These are phyloP conservation scores for Chrysosporium keratinophilum DNA, from an alignment of 2,329 filamentous ascomycete species.

Conservation along the genomic window DNA sequence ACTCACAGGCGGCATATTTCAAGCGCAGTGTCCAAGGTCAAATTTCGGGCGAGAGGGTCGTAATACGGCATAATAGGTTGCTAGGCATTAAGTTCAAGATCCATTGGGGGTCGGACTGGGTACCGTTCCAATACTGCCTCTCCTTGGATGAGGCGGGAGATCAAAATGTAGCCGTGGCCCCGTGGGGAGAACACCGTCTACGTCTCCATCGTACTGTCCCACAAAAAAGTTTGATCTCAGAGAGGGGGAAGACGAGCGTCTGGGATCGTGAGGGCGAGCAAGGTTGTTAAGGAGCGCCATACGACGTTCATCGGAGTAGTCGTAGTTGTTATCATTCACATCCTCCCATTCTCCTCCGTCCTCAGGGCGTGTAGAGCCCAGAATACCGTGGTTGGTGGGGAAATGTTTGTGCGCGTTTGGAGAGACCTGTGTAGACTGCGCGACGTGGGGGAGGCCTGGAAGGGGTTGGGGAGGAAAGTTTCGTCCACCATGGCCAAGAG, in stretches of 20 bases:
- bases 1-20: no score
- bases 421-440: not conserved
- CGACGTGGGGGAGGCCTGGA: not conserved
- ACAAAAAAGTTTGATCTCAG: not conserved
- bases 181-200: conserved; percentile 7
- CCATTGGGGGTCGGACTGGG: not conserved
- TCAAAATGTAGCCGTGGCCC: conserved; percentile 9
- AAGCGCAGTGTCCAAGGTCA: not conserved
- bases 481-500: not conserved
- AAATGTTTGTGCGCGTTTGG: not conserved
- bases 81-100: not conserved
- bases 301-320: not conserved
- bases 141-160: conserved; percentile 6
- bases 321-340: conserved; percentile 2
- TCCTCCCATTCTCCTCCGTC: conserved; percentile 9
- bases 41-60: not conserved
- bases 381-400: not conserved
- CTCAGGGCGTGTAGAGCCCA: not conserved
- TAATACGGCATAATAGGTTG: no score
- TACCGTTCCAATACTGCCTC: not conserved
- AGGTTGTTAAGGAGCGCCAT: not conserved
- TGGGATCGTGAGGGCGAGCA: not conserved
- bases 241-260: not conserved
- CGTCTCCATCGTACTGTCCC: conserved; percentile 9
- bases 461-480: not conserved